Percentiles rank a stretch among this genome's conserved stretches.
phyloP scores from a whole-genome alignment of 2,329 filamentous ascomycete species.

The Whalleya microplaca region DNA sequence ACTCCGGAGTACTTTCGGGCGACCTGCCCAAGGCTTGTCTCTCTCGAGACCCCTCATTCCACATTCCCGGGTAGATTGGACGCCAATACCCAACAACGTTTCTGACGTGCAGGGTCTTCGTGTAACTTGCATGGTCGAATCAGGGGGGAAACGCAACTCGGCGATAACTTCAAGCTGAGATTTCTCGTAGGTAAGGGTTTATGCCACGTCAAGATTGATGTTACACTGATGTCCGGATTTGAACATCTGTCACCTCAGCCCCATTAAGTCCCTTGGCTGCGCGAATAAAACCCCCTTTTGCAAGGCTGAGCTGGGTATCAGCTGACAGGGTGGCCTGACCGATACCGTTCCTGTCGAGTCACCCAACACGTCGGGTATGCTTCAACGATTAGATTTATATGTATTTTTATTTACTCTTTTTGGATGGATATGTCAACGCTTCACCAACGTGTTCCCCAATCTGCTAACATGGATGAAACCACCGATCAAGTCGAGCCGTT shows the following conservation, averaged over 20 bases:
- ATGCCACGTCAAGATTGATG: background rate
- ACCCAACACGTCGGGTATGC: background rate
- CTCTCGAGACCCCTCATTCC: no score
- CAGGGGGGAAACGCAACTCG: background rate
- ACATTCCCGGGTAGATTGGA: no score
- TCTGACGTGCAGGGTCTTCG: background rate
- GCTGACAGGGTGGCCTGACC: conserved; percentile 24
- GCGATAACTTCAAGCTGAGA: background rate
- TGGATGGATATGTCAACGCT: conserved; percentile 28
- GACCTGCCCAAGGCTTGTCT: background rate
- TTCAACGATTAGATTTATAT: background rate
- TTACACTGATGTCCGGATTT: background rate
- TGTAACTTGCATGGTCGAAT: background rate
- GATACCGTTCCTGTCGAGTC: background rate
- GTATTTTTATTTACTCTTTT: background rate
- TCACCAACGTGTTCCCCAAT: conserved; percentile 28
- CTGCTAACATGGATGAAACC: conserved; percentile 30
- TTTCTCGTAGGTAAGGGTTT: background rate
- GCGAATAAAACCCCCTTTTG: conserved; percentile 13
- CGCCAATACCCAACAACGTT: background rate
- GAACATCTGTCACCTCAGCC: conserved; percentile 1
- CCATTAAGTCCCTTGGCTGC: conserved; percentile 12
- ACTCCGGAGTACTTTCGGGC: no score
- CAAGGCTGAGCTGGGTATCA: conserved; percentile 4
- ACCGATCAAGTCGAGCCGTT: conserved; percentile 28